Evolutionary conservation across 345 rosid species (phyloP).

Genomic region (Aquilaria sinensis): DNA sequence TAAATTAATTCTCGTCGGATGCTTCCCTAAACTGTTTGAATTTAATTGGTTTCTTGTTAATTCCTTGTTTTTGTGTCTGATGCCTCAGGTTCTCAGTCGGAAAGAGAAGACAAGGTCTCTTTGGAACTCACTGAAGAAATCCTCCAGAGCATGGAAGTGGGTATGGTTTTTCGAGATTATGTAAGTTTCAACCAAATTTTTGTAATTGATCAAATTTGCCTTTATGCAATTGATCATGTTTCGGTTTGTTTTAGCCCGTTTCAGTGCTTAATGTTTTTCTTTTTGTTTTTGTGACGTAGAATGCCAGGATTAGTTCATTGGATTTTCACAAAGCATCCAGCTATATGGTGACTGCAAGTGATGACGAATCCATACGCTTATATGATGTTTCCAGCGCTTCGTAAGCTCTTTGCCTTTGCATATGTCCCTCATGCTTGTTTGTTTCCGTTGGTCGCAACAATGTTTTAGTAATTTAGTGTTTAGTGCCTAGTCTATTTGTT

Average conservation of each 20-base stretch:
- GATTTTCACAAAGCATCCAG: conserved; percentile 81
- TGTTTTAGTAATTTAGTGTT: neutral
- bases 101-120: conserved; percentile 62
- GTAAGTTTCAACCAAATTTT: conserved; percentile 24
- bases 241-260: neutral
- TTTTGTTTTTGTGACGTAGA: conserved; percentile 29
- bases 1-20: conserved; percentile 3
- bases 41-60: neutral
- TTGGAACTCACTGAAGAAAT: conserved; percentile 84
- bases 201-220: too few species aligned
- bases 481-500: neutral
- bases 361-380: conserved; percentile 93
- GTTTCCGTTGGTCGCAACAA: neutral
- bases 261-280: neutral
- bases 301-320: conserved; percentile 84
- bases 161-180: conserved; percentile 80
- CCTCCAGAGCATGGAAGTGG: conserved; percentile 90
- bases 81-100: conserved; percentile 32
- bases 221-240: neutral
- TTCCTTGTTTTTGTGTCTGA: neutral
- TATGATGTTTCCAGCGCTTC: conserved; percentile 64
- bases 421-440: neutral
- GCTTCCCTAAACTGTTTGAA: neutral
- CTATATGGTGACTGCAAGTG: conserved; percentile 93
- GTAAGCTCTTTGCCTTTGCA: conserved; percentile 23